Evolutionary conservation across 2,329 filamentous ascomycete species (phyloP), one percentile per base, ranked within the genome.

Genomic region (Colletotrichum sp.): DNA sequence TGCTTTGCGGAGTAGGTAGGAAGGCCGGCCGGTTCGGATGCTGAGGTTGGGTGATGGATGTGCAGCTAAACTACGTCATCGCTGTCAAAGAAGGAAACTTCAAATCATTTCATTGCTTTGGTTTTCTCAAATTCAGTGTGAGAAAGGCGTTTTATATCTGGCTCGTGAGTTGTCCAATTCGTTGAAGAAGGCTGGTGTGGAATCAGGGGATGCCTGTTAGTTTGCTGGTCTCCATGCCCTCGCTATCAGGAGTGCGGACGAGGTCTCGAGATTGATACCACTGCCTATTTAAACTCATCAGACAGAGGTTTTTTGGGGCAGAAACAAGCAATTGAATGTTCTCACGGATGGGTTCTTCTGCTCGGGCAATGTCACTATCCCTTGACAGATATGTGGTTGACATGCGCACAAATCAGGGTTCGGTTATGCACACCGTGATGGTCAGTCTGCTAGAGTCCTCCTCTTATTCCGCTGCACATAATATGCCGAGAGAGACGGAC

Each of bases 401-500:
- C 19, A 0, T 44, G 39, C 8, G 19, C 19, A 44, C 6, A 1
- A 6, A 44, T 4, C 39, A 1, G 5, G 0, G 39, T 1, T n/a
- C 3, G 5, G 16, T 44, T 44, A 11, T n/a, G 0, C 39, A 1
- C 39, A 6, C 0, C 5, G 39, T 2, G 39, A 12, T 11, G 9
- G 0, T 9, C 16, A 44, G 0, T 3, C 39, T 44, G 8, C 19
- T 44, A 2, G 3, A 0, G 9, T 2, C n/a, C n/a, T 48, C 3
- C 9, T 48, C 39, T 4, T 48, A 48, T 48, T 48, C n/a, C 6
- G 1, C 44, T 1, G 1, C n/a, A 22, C 3, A 48, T 22, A 13
- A 48, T 0, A n/a, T 12, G 7, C 0, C 19, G 9, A n/a, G 8
- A 12, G 39, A 1, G 5, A 12, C 0, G 3, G 19, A n/a, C 5